Evolutionary conservation across 495 filamentous ascomycete species (phyloP).

Genomic region (Talaromyces liani): DNA sequence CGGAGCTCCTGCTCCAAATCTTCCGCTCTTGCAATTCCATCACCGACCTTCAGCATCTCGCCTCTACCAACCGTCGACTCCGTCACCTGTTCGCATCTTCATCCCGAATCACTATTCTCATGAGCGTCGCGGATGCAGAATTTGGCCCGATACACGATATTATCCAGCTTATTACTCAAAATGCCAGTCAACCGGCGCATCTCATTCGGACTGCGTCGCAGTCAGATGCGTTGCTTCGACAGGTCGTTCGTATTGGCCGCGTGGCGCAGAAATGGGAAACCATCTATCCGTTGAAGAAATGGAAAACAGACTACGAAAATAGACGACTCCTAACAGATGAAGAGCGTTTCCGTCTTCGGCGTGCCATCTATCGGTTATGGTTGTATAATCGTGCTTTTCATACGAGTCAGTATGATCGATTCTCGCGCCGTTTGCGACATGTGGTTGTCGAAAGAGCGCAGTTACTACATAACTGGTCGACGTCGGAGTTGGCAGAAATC

Average conservation of each 20-base stretch:
- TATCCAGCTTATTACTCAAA: slow-evolving; percentile 52
- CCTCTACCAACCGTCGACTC: slow-evolving; percentile 46
- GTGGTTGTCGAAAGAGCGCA: slow-evolving; percentile 41
- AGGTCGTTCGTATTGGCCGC: slow-evolving; percentile 50
- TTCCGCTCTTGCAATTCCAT: slow-evolving; percentile 47
- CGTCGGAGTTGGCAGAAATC: slow-evolving; percentile 48
- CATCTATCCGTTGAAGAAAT: slow-evolving; percentile 63
- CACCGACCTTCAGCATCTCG: slow-evolving; percentile 45
- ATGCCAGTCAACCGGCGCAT: slow-evolving; percentile 48
- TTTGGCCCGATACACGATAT: slow-evolving; percentile 55
- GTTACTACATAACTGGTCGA: slow-evolving; percentile 51
- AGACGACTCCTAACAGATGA: slow-evolving; percentile 51
- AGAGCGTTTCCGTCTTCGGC: slow-evolving; percentile 55
- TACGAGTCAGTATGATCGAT: slow-evolving; percentile 36
- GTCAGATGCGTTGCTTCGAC: slow-evolving; percentile 48
- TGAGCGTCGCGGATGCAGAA: slow-evolving; percentile 44
- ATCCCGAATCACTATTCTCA: slow-evolving; percentile 47
- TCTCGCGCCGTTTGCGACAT: slow-evolving; percentile 33
- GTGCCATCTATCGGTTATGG: slow-evolving; percentile 66
- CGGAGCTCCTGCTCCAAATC: slow-evolving; percentile 56
- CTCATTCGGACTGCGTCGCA: slow-evolving; percentile 36
- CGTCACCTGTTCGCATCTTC: slow-evolving; percentile 44
- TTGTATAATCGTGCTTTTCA: slow-evolving; percentile 54
- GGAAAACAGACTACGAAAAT: slow-evolving; percentile 48
- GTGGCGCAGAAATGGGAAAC: slow-evolving; percentile 56